Evolutionary conservation across 2,329 filamentous ascomycete genomes (phyloP), one percentile per base, ranked within the genome.

Genomic region (Pseudopyricularia javanii): DNA sequence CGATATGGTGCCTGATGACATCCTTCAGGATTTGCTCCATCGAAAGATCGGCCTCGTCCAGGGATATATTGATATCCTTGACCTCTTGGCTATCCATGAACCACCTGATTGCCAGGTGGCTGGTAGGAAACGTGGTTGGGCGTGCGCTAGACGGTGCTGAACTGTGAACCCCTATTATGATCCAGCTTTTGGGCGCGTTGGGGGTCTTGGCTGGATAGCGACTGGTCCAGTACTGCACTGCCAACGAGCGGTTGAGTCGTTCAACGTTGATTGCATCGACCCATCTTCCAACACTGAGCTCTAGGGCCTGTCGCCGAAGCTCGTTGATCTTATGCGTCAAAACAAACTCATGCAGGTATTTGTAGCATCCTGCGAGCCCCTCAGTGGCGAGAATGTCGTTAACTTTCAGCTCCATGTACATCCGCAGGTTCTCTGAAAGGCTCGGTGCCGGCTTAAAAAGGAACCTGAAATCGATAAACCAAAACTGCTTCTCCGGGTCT

Each of bases 381-480:
- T 86, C 80, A 47, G 76, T 76, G 45, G 74, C 74, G 12, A 98
- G 75, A 7, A 80, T 73, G 15, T 79, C 74, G 63, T 98, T 96
- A 34, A 89, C 75, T 56, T 79, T 82, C 17, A 66, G 68, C 63
- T 95, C 88, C 30, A 96, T 69, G 54, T 80, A 78, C 34, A 73
- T 70, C 53, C 85, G 78, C 47, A 94, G 68, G 3, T 72, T 71
- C 26, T 85, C 79, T 0, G 85, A 74, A 7, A 94, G 62, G 49
- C 73, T 70, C 0, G 86, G 76, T 0, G 82, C 75, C 1, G 91
- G 91, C 8, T 73, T 75, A 64, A 95, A 98, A 14, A 83, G 71
- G 60, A 95, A 90, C 55, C 91, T 82, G 61, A 97, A 83, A 65
- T 97, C 91, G 56, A 97, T 87, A 63, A 97, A 95, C 75, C 86